phyloP scores from a whole-genome alignment of 2,329 filamentous ascomycete species.

The Fusarium oligoseptatum region DNA sequence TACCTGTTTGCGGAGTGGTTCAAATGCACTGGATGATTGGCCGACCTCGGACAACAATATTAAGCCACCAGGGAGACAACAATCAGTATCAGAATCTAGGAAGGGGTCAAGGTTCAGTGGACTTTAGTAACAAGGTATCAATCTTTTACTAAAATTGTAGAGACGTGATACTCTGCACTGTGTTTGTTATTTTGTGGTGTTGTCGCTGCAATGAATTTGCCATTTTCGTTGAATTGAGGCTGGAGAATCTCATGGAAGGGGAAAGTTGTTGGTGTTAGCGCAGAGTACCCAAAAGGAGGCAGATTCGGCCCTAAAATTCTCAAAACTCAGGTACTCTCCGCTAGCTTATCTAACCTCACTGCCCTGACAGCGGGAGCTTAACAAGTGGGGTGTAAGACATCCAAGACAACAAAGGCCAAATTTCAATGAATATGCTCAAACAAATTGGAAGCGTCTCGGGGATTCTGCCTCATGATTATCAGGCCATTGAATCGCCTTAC shows the following conservation, averaged over 20 bases:
- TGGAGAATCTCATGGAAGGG: not conserved
- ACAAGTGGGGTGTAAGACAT: not conserved
- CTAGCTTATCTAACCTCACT: not conserved
- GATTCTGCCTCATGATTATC: not conserved
- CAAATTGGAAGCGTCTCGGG: not conserved
- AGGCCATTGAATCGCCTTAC: not conserved
- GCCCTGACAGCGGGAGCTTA: not conserved
- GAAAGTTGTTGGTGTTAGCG: not conserved
- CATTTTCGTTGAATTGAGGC: not conserved
- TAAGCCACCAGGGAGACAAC: not conserved
- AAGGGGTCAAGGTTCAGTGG: not conserved
- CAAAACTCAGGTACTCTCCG: not conserved
- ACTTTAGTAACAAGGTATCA: not conserved
- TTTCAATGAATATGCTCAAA: not conserved
- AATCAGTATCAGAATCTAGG: not conserved
- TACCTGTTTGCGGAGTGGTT: conserved; percentile 34
- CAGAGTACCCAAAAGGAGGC: not conserved
- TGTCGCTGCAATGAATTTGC: not conserved
- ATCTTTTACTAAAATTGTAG: not conserved
- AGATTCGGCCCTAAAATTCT: too few relatives aligned
- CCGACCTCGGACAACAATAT: conserved; percentile 24
- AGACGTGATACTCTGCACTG: not conserved
- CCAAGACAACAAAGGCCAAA: not conserved
- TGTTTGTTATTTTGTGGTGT: not conserved
- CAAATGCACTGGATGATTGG: conserved; percentile 38